Evolutionary conservation across 345 rosid species (phyloP).

Genomic region (Turnera subulata): DNA sequence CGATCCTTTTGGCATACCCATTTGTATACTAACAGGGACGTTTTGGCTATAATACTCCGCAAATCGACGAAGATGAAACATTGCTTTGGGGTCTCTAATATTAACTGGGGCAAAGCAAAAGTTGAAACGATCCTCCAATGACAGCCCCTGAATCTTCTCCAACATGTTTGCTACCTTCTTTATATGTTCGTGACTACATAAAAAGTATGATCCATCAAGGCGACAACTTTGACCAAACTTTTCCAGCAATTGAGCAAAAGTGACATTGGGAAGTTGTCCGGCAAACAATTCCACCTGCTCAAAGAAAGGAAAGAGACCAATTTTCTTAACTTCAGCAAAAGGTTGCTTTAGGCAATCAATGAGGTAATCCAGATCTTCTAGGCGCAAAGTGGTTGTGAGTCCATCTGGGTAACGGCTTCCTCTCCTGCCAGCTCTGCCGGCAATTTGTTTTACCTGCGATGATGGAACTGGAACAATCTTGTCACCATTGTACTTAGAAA

Average conservation of each 20-base stretch:
- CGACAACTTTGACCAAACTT: slow-evolving; percentile 76
- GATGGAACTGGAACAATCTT: slow-evolving; percentile 76
- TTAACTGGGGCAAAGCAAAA: slow-evolving; percentile 96
- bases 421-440: slow-evolving; percentile 95
- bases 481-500: slow-evolving; percentile 81
- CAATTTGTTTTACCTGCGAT: slow-evolving; percentile 93
- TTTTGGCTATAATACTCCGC: slow-evolving; percentile 67
- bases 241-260: slow-evolving; percentile 61
- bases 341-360: slow-evolving; percentile 84
- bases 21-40: slow-evolving; percentile 65
- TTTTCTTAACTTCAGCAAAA: slow-evolving; percentile 73
- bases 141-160: slow-evolving; percentile 71
- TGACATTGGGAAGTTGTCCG: slow-evolving; percentile 49
- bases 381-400: slow-evolving; percentile 69
- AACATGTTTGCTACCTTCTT: slow-evolving; percentile 95
- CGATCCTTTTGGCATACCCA: slow-evolving; percentile 90
- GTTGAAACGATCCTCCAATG: slow-evolving; percentile 86
- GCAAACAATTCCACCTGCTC: slow-evolving; percentile 94
- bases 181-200: slow-evolving; percentile 74
- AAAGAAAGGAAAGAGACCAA: slow-evolving; percentile 84
- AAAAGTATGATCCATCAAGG: slow-evolving; percentile 78
- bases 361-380: slow-evolving; percentile 66
- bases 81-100: slow-evolving; percentile 82
- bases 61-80: slow-evolving; percentile 76
- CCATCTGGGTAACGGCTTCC: slow-evolving; percentile 90